Evolutionary conservation across 257 asterid genomes (phyloP).

Genomic region (Scutellaria barbata): DNA sequence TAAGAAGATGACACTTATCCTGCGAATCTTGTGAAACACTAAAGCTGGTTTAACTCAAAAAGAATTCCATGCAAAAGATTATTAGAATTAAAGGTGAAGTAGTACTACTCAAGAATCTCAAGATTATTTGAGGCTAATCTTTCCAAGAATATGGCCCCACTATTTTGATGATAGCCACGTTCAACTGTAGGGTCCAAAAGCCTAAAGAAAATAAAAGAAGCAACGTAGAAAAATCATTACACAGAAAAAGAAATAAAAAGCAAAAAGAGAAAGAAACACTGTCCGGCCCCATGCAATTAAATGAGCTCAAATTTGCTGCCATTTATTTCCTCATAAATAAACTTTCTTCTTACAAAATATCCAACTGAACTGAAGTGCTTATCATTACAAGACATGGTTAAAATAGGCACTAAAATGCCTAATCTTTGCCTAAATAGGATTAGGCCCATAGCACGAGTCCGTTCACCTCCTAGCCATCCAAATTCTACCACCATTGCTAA

Average conservation of each 20-base stretch:
- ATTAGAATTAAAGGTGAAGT: too few species aligned
- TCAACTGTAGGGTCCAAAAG: constrained; percentile 47
- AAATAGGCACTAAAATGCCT: constrained; percentile 62
- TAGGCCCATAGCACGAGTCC: constrained; percentile 72
- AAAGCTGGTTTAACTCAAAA: too few species aligned
- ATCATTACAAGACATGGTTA: constrained; percentile 33
- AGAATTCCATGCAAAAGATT: too few species aligned
- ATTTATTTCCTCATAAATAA: constrained; percentile 27
- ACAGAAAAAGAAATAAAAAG: constrained; percentile 44
- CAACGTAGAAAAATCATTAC: constrained; percentile 41
- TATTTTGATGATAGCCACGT: constrained; percentile 55
- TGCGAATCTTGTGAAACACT: too few species aligned
- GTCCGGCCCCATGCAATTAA: constrained; percentile 44
- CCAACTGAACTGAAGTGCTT: neutral
- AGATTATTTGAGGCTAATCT: too few species aligned
- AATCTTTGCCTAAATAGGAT: constrained; percentile 71
- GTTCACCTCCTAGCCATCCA: constrained; percentile 47
- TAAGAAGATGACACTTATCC: too few species aligned
- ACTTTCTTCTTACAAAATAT: constrained; percentile 40
- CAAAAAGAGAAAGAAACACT: constrained; percentile 36
- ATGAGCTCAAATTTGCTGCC: constrained; percentile 9
- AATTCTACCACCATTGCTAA: neutral
- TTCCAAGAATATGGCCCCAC: constrained; percentile 38
- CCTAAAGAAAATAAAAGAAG: constrained; percentile 45
- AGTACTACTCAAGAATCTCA: too few species aligned